Evolutionary conservation across 2,329 filamentous ascomycete genomes (phyloP), one percentile per base, ranked within the genome.

Genomic region (Neurospora sp.): DNA sequence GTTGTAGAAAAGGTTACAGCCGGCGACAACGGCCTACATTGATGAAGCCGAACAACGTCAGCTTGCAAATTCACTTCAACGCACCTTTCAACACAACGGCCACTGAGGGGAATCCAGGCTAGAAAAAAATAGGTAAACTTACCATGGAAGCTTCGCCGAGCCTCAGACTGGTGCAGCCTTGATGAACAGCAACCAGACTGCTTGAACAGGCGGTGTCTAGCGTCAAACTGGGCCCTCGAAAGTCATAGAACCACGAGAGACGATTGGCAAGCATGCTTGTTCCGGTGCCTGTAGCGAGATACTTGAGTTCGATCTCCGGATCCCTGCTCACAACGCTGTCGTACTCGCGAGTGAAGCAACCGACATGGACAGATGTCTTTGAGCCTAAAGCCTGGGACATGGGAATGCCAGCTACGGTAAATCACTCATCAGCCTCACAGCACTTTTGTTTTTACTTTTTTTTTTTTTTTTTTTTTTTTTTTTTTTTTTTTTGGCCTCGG

Each of bases 351-450:
- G 70, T 73, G 72, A 79, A 78, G 15, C 72, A 69, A 15, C 80
- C 81, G 0, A 79, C 77, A 68, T 78, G 80, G 0, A 80, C 76
- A 15, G 72, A 75, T 0, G 79, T 79, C 0, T 76, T 69, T 0
- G 75, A 76, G 2, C 78, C 78, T 0, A 40, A 40, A 40, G 39
- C 39, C 13, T 40, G 13, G 39, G 39, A 40, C 39, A 40, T 15
- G 39, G 39, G 39, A 15, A 40, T 40, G 13, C 39, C 39, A 40
- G 39, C 39, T 40, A 15, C 38, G 39, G 39, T 40, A 7, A 7
- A 17, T 13, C 13, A 40, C 39, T 40, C 13, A 15, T 40, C 39
- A 40, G 39, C 13, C 13, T 40, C 39, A 40, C 13, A 13, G 13
- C 39, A 6, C 39, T 40, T 40, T 40, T 15, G 39, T 17, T 40